phyloP scores from a whole-genome alignment of 805 yeast genomes.

The Kodamaea restingae region DNA sequence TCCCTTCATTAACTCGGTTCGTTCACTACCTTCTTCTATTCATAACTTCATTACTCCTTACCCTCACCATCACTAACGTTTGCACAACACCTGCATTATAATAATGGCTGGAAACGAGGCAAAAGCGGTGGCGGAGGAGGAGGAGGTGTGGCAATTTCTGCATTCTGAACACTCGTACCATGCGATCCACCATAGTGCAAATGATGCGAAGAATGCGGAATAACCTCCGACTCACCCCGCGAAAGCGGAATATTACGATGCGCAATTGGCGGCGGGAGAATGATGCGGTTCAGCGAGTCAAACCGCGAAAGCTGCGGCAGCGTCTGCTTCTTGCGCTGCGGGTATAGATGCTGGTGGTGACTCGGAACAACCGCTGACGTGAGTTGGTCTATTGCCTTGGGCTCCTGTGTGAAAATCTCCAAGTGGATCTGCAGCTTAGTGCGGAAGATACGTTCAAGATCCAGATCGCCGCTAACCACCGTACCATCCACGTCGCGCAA shows the following conservation, averaged over 20 bases:
- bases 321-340: constrained; percentile 5
- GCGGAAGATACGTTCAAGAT: constrained; percentile 36
- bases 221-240: constrained; percentile 9
- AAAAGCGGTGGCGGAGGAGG: constrained; percentile 27
- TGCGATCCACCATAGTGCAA: constrained; percentile 1
- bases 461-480: constrained; percentile 30
- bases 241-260: constrained; percentile 14
- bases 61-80: too few relatives aligned
- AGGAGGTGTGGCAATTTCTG: constrained; percentile 9
- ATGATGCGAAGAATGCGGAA: constrained; percentile 9
- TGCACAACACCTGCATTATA: too few relatives aligned
- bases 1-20: too few relatives aligned
- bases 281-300: constrained; percentile 15
- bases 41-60: too few relatives aligned
- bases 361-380: constrained; percentile 29
- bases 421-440: constrained; percentile 30
- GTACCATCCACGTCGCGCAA: constrained; percentile 25
- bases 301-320: constrained; percentile 9
- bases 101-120: constrained; percentile 9
- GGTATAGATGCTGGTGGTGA: constrained; percentile 10
- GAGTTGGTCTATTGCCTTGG: constrained; percentile 34
- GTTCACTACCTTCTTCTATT: not conserved
- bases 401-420: constrained; percentile 33
- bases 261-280: constrained; percentile 33
- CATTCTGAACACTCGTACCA: not conserved